Base-by-base conservation (phyloP, 2,329 filamentous ascomycete genomes). In the Colletotrichum limetticola region DNA sequence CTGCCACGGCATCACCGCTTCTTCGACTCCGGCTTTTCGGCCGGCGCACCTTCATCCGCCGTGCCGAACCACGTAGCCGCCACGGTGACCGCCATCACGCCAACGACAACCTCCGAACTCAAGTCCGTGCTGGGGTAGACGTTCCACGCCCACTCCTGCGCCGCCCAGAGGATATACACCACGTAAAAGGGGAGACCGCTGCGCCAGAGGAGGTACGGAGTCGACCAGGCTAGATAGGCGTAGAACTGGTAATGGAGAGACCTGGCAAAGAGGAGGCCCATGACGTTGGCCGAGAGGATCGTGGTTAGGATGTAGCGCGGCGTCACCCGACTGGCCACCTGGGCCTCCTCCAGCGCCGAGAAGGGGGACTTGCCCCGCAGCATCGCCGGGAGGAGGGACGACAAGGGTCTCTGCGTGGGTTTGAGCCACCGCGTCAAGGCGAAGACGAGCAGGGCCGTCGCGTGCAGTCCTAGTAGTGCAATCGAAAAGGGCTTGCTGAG, bases 181-280 rank as follows among this genome's bases (percentile, higher is more conserved):
- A 93, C 78, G 12, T 92, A 79, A 0, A 93, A 92, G 77, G 93
- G 91, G 73, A 91, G 85, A 1, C 92, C 91, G 68, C 92, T 90
- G 78, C 91, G 90, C 95, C 95, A 98, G 65, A 98, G 88, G 75
- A 98, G 86, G 81, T 94, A 97, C 0, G 95, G 95, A 7, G 94
- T 94, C 16, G 93, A 90, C 95, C 95, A 98, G 32, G 93, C 94
- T 72, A 97, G 89, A 86, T 97, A 98, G 58, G 94, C 91, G 83
- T 95, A 98, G 86, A 98, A 98, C 80, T 98, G 95, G 86, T 98
- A 98, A 85, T 98, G 95, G 77, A 98, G 88, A 68, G 93, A 96
- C 71, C 95, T 89, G 30, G 95, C 95, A 80, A 95, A 97, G 59
- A 98, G 87, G 83, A 97, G 88, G 49, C 95, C 95, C 69, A 97